phyloP scores from a whole-genome alignment of 345 rosid species.

The Zanthoxylum bungeanum region DNA sequence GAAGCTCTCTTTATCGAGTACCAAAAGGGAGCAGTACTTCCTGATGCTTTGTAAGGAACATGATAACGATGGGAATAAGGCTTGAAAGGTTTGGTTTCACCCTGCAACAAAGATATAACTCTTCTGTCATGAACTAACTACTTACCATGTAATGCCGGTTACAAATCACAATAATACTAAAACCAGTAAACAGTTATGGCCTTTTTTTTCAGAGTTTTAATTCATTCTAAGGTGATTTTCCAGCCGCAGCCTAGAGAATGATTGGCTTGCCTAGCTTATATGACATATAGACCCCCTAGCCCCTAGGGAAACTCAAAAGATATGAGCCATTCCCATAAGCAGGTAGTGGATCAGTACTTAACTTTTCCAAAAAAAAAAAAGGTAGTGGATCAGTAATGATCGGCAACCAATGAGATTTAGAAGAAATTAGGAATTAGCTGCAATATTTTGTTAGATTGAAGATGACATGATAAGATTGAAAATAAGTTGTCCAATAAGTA shows the following conservation, averaged over 20 bases:
- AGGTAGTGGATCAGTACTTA: background rate
- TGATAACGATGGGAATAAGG: constrained; percentile 69
- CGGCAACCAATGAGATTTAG: background rate
- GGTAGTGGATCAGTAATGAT: background rate
- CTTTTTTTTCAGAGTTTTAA: background rate
- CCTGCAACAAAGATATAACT: constrained; percentile 42
- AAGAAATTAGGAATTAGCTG: background rate
- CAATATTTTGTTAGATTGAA: background rate
- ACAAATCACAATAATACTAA: background rate
- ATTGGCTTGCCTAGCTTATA: background rate
- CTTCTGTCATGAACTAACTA: background rate
- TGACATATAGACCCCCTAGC: background rate
- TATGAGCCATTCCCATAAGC: background rate
- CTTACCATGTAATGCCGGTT: background rate
- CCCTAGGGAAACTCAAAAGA: background rate
- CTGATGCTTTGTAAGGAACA: constrained; percentile 64
- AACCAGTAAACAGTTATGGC: background rate
- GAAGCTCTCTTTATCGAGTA: constrained; percentile 96
- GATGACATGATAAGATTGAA: background rate
- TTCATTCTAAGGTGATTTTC: background rate
- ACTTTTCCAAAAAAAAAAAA: too few relatives aligned
- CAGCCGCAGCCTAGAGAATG: background rate
- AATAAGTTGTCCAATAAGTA: background rate
- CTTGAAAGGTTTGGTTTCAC: constrained; percentile 79
- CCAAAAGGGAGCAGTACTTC: constrained; percentile 79